Evolutionary conservation across 495 filamentous ascomycete species (phyloP).

Genomic region (Apiosordaria backusii): DNA sequence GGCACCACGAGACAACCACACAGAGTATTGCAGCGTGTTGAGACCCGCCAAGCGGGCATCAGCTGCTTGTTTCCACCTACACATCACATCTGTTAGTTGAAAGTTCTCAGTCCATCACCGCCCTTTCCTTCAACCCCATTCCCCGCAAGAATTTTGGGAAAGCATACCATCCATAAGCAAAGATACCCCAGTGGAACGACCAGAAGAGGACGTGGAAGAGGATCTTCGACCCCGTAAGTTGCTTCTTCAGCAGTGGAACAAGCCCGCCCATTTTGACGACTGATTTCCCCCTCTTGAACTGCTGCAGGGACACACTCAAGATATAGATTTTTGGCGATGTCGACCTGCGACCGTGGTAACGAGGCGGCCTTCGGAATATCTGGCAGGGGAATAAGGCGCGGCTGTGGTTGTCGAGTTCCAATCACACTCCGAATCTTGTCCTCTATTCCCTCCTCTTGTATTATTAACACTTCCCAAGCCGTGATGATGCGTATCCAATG

Average conservation of each 20-base stretch:
- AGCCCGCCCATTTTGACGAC: slow-evolving; percentile 39
- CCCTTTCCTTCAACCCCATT: background rate
- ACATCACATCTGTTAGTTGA: slow-evolving; percentile 22
- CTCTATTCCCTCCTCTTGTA: background rate
- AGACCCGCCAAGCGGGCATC: slow-evolving; percentile 67
- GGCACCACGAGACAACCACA: slow-evolving; percentile 94
- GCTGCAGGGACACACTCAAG: background rate
- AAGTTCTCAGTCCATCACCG: background rate
- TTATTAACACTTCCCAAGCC: background rate
- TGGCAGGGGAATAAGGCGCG: background rate
- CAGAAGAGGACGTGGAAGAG: slow-evolving; percentile 85
- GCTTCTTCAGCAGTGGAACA: slow-evolving; percentile 46
- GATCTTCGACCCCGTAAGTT: slow-evolving; percentile 64
- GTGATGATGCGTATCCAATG: background rate
- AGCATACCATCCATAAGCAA: slow-evolving; percentile 83
- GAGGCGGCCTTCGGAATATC: slow-evolving; percentile 22
- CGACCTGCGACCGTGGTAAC: slow-evolving; percentile 49
- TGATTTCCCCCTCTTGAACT: slow-evolving; percentile 24
- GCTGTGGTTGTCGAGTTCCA: background rate
- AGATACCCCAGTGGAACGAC: slow-evolving; percentile 74
- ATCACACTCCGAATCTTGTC: background rate
- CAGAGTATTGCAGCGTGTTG: slow-evolving; percentile 80
- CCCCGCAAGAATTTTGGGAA: background rate
- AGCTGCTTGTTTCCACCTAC: slow-evolving; percentile 71
- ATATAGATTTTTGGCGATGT: slow-evolving; percentile 27